Base-by-base conservation (phyloP, 345 rosid genomes). In the Populus tremula region DNA sequence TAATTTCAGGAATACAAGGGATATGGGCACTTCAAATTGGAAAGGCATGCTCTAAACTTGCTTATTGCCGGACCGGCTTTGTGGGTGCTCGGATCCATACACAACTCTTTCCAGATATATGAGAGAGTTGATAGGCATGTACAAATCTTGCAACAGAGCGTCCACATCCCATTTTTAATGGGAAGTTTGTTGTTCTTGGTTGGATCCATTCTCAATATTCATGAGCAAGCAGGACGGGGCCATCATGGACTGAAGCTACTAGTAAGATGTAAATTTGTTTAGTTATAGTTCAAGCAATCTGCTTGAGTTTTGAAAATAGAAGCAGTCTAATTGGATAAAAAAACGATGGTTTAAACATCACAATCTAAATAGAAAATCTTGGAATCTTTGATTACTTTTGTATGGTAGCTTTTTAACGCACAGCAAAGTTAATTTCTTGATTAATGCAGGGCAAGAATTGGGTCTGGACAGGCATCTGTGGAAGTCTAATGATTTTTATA, bases 61-160 rank as follows among this genome's bases (percentile, higher is more conserved):
- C 89, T 93, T 59, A 67, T 89, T 8, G n/a, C n/a, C n/a, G 97
- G 97, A 36, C 87, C 93, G 21, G 85, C 83, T 63, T 78, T 95
- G 12, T 92, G 97, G 99, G 68, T 86, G 53, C 71, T 92, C 20
- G 99, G 99, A 5, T 93, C 98, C 8, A 83, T 95, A 78, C 94
- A 87, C 78, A 95, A 93, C 89, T 89, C 92, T 8, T 93, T 98
- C 81, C 98, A 93, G 80, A 88, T 89, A 76, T 96, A 93, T 41
- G 96, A 92, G 85, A 84, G 93, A 83, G 96, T 96, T 2, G 94
- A 92, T 76, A 94, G 90, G 6, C 97, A 91, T 61, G 92, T 89
- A 33, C 97, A 93, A 83, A 87, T 92, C 76, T 72, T 92, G 84
- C 97, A 95, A 71, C 87, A 87, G 53, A 77, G 90, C 75, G 93